A percentile compares a stretch with the other conserved stretches of the same genome.
These are phyloP conservation scores for Apophysomyces variabilis DNA, from an alignment of 371 early-diverging fungal genomes.

Conservation along the genomic window DNA sequence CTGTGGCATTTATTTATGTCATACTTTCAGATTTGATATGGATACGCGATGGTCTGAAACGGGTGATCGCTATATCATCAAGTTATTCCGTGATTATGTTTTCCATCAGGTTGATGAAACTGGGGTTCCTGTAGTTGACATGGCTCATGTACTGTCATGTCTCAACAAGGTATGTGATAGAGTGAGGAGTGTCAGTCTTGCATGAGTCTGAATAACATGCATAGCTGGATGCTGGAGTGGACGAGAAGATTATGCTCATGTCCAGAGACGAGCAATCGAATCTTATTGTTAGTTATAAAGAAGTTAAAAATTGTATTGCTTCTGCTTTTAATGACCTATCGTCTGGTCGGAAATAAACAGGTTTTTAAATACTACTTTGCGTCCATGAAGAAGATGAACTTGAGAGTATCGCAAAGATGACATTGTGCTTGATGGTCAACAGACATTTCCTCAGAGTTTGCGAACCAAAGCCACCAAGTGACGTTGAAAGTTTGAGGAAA, in stretches of 20 bases:
- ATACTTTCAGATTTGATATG: conserved; percentile 67
- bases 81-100: conserved; percentile 94
- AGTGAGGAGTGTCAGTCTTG: neutral
- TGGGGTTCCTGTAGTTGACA: conserved; percentile 85
- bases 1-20: neutral
- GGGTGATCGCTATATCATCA: conserved; percentile 94
- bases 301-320: conserved; percentile 88
- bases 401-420: too few relatives aligned
- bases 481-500: conserved; percentile 1
- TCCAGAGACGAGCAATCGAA: conserved; percentile 95
- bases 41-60: conserved; percentile 96
- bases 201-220: neutral
- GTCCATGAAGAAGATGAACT: too few relatives aligned
- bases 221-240: conserved; percentile 91
- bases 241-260: conserved; percentile 90
- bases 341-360: conserved; percentile 28
- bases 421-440: too few relatives aligned
- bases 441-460: too few relatives aligned
- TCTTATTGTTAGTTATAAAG: conserved; percentile 89
- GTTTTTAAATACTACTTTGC: too few relatives aligned
- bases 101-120: conserved; percentile 94
- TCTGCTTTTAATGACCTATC: conserved; percentile 79
- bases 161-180: conserved; percentile 85
- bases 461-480: neutral
- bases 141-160: conserved; percentile 92